Base-by-base conservation (phyloP, 208 protist genomes). In the Trypanosoma avium region DNA sequence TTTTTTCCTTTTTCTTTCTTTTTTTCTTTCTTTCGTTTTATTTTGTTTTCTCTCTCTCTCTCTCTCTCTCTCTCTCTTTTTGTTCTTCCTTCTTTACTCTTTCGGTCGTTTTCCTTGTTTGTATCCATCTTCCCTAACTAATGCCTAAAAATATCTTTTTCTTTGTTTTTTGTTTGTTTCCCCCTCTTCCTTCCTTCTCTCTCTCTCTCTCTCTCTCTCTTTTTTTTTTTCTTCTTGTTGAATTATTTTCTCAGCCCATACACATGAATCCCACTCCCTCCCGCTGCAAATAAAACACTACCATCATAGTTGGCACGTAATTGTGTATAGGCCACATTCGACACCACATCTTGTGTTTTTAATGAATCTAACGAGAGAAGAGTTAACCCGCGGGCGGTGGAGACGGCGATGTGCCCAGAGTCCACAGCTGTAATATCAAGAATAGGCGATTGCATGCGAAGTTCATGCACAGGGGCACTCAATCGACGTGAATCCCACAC, bases 401-500 rank as follows among this genome's bases (percentile, higher is more conserved):
- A 68, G 2, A 86, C 66, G 6, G 64, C 81, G 3, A 75, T 58
- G n/a, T 67, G 57, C 19, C 67, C 49, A 29, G 64, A 55, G 29
- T 77, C 69, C 62, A 67, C 19, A 57, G 64, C 19, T 22, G 77
- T 53, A 6, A 82, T 26, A 47, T 83, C 77, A 13, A 89, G 66
- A n/a, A 93, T 79, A 2, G 82, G 81, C 19, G 69, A 74, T 19
- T 19, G 27, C 19, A 93, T 78, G 15, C 61, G 43, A 27, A 73
- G 71, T 10, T 64, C 75, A 50, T 57, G 47, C 30, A 82, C 48
- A 9, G 86, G 81, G 19, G 36, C 52, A 19, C 47, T 67, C 64
- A 90, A 73, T n/a, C 55, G 54, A 15, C 90, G 90, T 15, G 72
- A 40, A 56, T 95, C 90, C 84, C 86, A 95, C 35, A 93, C 32